Evolutionary conservation across 495 filamentous ascomycete species (phyloP).

Genomic region (Cairneyella variabilis): DNA sequence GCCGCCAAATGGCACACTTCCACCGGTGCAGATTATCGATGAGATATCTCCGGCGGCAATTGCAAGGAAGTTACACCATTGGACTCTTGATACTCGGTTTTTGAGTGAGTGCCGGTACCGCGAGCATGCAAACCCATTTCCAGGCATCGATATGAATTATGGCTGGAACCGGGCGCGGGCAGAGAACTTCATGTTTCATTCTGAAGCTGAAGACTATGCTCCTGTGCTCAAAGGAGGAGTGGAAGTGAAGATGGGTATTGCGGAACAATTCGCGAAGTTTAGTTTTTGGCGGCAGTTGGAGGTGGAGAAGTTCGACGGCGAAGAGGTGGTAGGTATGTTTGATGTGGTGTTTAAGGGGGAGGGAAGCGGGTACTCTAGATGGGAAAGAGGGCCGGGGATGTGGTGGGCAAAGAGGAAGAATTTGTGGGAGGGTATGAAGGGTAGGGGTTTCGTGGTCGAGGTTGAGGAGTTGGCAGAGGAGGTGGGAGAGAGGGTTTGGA

Average conservation of each 20-base stretch:
- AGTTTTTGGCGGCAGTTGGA: constrained; percentile 2
- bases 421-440: neutral
- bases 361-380: neutral
- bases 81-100: no score
- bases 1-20: no score
- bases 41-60: no score
- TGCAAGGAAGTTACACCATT: no score
- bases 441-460: neutral
- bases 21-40: no score
- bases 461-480: constrained; percentile 2
- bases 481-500: neutral
- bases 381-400: constrained; percentile 1
- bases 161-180: no score
- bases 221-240: neutral
- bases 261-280: neutral
- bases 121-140: no score
- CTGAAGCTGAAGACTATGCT: no score
- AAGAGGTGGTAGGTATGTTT: constrained; percentile 13
- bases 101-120: no score
- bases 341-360: constrained; percentile 3
- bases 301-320: neutral
- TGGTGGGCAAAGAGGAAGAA: constrained; percentile 16
- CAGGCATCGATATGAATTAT: no score
- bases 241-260: neutral
- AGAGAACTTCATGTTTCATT: no score